Base-by-base conservation (phyloP, 2,329 filamentous ascomycete genomes). In the Kalaharituber pfeilii region DNA sequence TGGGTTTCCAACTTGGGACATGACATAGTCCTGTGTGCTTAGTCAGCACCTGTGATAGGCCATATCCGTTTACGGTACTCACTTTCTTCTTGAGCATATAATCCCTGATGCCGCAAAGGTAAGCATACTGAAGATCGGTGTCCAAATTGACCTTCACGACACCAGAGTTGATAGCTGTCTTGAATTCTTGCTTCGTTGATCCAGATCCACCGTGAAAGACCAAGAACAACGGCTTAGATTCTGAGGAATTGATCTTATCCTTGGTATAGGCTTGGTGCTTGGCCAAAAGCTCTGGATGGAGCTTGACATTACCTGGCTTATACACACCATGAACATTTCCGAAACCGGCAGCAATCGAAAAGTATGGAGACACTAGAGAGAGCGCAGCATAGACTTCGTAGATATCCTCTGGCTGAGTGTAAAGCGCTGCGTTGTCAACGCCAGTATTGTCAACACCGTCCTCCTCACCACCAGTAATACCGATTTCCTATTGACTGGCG, bases 71-170 rank as follows among this genome's bases (percentile, higher is more conserved):
- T n/a, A n/a, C n/a, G n/a, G n/a, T n/a, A 5, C n/a, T 1, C 24
- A 47, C 42, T 22, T 94, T 88, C 79, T 95, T 95, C 70, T 80
- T 84, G 67, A 86, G 71, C 69, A 96, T 77, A 76, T 87, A 98
- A 75, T 98, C 89, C 61, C 91, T 85, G 74, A 96, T 84, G 73
- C 91, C 91, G 59, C 74, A 73, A 63, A 91, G 78, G 78, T 96
- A 98, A 57, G 89, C 88, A 71, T 81, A 94, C 77, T 96, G 89
- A 73, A 96, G 79, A 69, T 98, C 91, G 51, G 91, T 98, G 73
- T 98, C 91, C 66, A 98, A 77, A 77, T 98, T 98, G 73, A 98
- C 91, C 82, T 98, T 98, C 75, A 95, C 83, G 65, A 98, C 89
- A 76, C 91, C 91, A 72, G 89, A 84, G 68, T 75, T 73, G 71